Evolutionary conservation across 371 early-diverging fungal genomes (phyloP), one percentile per base, ranked within the genome.

Genomic region (Apophysomyces sp.): DNA sequence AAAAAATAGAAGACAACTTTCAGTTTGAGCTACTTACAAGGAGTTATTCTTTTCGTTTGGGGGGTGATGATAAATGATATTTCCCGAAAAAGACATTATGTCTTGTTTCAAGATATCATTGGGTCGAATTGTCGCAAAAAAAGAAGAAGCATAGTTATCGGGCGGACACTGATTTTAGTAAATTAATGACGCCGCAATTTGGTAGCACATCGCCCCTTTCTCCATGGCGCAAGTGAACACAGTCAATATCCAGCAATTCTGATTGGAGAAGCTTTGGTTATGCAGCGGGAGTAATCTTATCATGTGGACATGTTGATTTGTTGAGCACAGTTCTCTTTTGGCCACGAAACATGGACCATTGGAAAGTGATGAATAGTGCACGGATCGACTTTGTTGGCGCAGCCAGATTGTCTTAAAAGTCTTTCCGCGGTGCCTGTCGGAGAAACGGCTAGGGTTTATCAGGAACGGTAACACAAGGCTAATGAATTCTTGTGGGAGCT

Each of bases 351-450:
- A 4, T 44, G 49, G 21, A 7, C 49, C 49, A 44, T 44, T 44
- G 18, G 21, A 16, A 44, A 24, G 21, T 11, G 16, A 21, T 2
- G 21, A 44, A 7, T 9, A 16, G 49, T 44, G 49, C 49, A 44
- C 49, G 49, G 49, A 44, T 44, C 49, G 49, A 44, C 49, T 44
- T 44, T 21, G 49, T 44, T 44, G 49, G 49, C 49, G 49, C 49
- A 44, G 49, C 49, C 7, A n/a, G 18, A 44, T 18, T 44, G 49
- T 44, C 49, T 44, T 44, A 44, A 44, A 41, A 44, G 21, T n/a
- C 9, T 21, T 44, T 44, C 49, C 49, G 49, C 49, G 49, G 49
- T 44, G 49, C 49, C 49, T 44, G 49, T 44, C 49, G 49, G 49
- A 44, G 49, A 44, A 44, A 44, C 49, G 49, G 49, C 49, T 37